phyloP scores from a whole-genome alignment of 106 monocot genomes.

The Platanthera zijinensis region DNA sequence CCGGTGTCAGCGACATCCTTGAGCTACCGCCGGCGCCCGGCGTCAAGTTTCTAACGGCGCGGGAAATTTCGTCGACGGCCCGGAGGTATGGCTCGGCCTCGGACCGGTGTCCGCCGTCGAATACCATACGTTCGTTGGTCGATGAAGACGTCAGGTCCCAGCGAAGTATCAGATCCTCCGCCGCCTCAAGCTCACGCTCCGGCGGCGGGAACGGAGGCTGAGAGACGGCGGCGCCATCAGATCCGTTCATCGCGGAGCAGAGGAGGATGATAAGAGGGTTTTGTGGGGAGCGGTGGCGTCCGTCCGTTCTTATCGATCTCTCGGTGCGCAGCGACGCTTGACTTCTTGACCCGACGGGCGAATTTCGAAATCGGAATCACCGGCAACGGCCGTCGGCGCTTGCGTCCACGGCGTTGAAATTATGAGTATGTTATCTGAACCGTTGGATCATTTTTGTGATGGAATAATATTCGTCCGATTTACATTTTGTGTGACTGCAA shows the following conservation, averaged over 20 bases:
- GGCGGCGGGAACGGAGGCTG: not conserved
- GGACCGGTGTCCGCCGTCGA: conserved; percentile 21
- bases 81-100: conserved; percentile 35
- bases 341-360: not conserved
- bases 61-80: conserved; percentile 50
- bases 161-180: not conserved
- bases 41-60: conserved; percentile 16
- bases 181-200: not conserved
- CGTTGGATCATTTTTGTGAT: not conserved
- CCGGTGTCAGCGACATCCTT: conserved; percentile 3
- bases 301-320: not conserved
- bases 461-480: not conserved
- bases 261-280: not conserved
- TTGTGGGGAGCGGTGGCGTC: not conserved
- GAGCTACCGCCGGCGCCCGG: conserved; percentile 14
- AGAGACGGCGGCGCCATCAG: not conserved
- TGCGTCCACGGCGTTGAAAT: not conserved
- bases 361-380: not conserved
- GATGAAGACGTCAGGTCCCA: not conserved
- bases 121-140: not conserved
- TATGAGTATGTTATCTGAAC: not conserved
- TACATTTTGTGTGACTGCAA: not conserved
- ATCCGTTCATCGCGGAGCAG: not conserved
- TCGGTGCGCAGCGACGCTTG: not conserved
- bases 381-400: no score